A percentile compares a stretch with the other conserved stretches of the same genome.
phyloP scores from a whole-genome alignment of 352 stramenopile species.

The Aphanomyces invadans region DNA sequence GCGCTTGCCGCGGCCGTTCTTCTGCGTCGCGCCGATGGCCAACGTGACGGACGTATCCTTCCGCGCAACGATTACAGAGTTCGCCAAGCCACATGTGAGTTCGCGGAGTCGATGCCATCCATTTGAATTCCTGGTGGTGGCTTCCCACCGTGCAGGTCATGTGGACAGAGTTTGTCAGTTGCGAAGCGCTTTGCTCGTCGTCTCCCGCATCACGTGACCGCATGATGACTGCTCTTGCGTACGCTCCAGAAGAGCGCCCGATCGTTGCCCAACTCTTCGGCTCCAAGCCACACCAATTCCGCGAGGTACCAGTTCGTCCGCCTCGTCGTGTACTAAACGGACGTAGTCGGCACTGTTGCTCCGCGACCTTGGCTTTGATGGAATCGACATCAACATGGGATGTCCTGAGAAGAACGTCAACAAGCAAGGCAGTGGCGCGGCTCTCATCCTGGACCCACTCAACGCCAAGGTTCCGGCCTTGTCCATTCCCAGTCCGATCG shows the following conservation, averaged over 20 bases:
- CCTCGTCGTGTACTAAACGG: too few species aligned
- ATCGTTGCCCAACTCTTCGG: conserved; percentile 77
- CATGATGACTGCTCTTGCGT: conserved; percentile 76
- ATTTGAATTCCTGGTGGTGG: too few species aligned
- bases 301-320: too few species aligned
- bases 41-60: conserved; percentile 77
- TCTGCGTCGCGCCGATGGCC: conserved; percentile 77
- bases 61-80: conserved; percentile 57
- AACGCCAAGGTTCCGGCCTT: conserved; percentile 35
- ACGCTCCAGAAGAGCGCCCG: conserved; percentile 58
- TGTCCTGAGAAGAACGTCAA: conserved; percentile 70
- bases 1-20: conserved; percentile 51
- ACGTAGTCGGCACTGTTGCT: conserved; percentile 62
- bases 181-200: conserved; percentile 58
- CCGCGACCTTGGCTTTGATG: conserved; percentile 70
- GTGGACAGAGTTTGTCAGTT: conserved; percentile 85
- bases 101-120: not conserved
- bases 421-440: conserved; percentile 63
- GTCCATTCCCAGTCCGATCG: too few species aligned
- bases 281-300: conserved; percentile 81
- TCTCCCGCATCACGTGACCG: conserved; percentile 45
- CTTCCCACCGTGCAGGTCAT: conserved; percentile 46
- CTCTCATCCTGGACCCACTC: conserved; percentile 54
- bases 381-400: conserved; percentile 84
- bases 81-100: conserved; percentile 58